These are phyloP conservation scores for Mycena epipterygia DNA, from an alignment of 768 basidiomycete genomes.

Conservation along the genomic window DNA sequence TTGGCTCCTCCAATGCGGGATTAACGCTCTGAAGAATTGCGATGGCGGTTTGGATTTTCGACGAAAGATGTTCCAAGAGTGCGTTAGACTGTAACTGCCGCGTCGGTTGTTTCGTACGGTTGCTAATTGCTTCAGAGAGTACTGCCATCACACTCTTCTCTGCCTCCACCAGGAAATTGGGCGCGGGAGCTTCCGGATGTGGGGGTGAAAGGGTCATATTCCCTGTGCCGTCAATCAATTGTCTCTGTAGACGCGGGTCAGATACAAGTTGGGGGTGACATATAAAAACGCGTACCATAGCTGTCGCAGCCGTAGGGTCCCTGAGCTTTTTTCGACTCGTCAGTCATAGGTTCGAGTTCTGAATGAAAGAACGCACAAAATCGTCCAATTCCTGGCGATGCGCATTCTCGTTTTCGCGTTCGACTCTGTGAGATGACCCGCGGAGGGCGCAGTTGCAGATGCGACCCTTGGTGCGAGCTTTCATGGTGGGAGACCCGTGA, in stretches of 20 bases:
- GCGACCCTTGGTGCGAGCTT: neutral
- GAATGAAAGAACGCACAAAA: neutral
- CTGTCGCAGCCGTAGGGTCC: neutral
- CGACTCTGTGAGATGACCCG: neutral
- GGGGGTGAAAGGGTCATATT: neutral
- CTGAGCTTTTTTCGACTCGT: neutral
- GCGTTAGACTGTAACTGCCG: neutral
- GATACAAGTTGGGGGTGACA: neutral
- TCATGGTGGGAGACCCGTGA: neutral
- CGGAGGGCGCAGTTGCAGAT: neutral
- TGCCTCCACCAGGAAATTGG: neutral
- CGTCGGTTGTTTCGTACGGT: conserved; percentile 1
- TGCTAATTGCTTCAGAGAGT: neutral
- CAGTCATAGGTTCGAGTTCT: neutral
- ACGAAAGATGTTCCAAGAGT: neutral
- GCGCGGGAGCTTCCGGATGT: neutral
- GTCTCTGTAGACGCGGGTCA: conserved; percentile 1
- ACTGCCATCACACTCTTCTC: neutral
- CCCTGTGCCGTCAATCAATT: neutral
- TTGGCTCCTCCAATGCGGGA: neutral
- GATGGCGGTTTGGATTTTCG: neutral
- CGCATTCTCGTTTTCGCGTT: neutral
- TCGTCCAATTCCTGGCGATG: neutral
- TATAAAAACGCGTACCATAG: neutral
- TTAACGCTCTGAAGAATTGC: neutral